phyloP scores from a whole-genome alignment of 495 filamentous ascomycete species.

The Daldinia caldariorum region DNA sequence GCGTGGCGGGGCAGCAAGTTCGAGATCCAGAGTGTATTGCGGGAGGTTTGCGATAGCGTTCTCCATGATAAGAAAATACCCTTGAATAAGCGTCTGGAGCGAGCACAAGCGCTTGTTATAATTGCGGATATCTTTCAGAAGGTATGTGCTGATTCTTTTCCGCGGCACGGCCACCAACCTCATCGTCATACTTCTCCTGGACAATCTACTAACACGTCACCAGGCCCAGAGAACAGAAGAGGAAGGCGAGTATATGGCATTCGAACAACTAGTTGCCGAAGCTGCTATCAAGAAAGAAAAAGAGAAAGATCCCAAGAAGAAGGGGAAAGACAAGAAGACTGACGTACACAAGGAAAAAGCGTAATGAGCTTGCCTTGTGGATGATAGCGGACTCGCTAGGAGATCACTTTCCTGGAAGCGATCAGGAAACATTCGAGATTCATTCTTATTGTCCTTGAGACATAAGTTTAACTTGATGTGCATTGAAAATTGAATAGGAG shows the following conservation, averaged over 20 bases:
- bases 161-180: no score
- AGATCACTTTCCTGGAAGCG: background rate
- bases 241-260: slow-evolving; percentile 98
- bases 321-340: slow-evolving; percentile 70
- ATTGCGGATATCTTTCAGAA: slow-evolving; percentile 88
- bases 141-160: slow-evolving; percentile 60
- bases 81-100: slow-evolving; percentile 85
- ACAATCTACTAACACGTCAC: slow-evolving; percentile 36
- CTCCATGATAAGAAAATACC: slow-evolving; percentile 82
- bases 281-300: slow-evolving; percentile 96
- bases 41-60: slow-evolving; percentile 80
- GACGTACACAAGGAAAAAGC: slow-evolving; percentile 33
- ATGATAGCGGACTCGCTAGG: background rate
- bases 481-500: background rate
- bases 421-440: background rate
- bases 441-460: background rate
- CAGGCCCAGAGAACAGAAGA: slow-evolving; percentile 94
- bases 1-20: slow-evolving; percentile 98
- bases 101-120: slow-evolving; percentile 87
- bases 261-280: slow-evolving; percentile 97
- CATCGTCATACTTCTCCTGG: background rate
- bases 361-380: background rate
- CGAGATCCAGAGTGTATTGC: slow-evolving; percentile 95
- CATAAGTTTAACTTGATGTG: background rate
- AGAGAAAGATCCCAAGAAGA: slow-evolving; percentile 78